Evolutionary conservation across 2,329 filamentous ascomycete species (phyloP), one percentile per base, ranked within the genome.

Genomic region (Xylariaceae sp.): DNA sequence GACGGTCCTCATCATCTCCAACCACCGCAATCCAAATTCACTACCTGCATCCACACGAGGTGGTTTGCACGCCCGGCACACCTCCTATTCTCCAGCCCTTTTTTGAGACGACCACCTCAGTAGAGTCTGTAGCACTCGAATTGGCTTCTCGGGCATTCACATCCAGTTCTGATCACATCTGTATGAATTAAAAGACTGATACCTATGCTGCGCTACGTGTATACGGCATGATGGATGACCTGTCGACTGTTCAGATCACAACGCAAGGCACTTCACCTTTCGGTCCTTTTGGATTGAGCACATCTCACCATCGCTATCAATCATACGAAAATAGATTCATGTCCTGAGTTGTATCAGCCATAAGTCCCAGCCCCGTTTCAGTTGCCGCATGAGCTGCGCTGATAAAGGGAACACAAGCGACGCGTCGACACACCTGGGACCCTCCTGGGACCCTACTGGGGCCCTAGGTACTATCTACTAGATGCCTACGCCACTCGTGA

Each of bases 401-500:
- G 66, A 62, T 51, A 45, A 55, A 60, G 53, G 51, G 59, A 34
- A 64, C 56, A 64, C 64, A 63, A 62, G 58, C 57, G 63, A 57
- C 57, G 55, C 54, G 49, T 54, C 11, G 34, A 47, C 15, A 37
- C 39, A 52, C 51, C 53, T 57, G 23, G 23, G 23, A 30, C 23
- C 23, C 17, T 18, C 17, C 17, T 18, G 17, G 17, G 17, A 18
- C 17, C 17, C 23, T 30, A 4, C 23, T 30, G 23, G 23, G 23
- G 23, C 47, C 34, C 59, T 59, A n/a, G n/a, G n/a, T n/a, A 59
- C 18, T 34, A 15, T 13, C 11, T 45, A 5, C 11, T 23, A 15
- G 30, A 51, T 35, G 9, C 23, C 49, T 51, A 51, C 23, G 49
- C 56, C 57, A 56, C 49, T 37, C 62, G 60, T 64, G 57, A 52